A percentile compares a stretch with the other conserved stretches of the same genome.
These are phyloP conservation scores for Cucurbita ficifolia DNA, from an alignment of 306 rosid genomes.

Conservation along the genomic window DNA sequence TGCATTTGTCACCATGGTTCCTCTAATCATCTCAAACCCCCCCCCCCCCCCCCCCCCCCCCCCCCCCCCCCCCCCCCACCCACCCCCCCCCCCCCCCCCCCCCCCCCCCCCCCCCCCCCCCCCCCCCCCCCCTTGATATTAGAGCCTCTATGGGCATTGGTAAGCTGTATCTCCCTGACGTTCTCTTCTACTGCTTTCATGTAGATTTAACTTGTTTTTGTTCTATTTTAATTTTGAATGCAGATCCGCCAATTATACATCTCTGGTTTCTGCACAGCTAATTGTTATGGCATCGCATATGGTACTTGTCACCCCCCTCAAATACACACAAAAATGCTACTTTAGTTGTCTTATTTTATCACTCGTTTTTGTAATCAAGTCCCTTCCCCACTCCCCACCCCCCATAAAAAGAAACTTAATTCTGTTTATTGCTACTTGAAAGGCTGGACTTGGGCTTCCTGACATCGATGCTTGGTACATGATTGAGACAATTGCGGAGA, in stretches of 20 bases:
- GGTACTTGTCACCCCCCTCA: constrained; percentile 25
- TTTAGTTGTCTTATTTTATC: background rate
- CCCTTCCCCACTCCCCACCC: background rate
- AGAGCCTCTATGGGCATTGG: background rate
- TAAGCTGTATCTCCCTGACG: background rate
- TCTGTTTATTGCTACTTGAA: constrained; percentile 14
- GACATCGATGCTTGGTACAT: constrained; percentile 91
- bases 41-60: too few relatives aligned
- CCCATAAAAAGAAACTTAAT: background rate
- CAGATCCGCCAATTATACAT: constrained; percentile 84
- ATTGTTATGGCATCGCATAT: constrained; percentile 72
- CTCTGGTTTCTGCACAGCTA: constrained; percentile 80
- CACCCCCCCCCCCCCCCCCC: too few relatives aligned
- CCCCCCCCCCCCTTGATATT: background rate
- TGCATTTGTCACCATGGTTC: background rate
- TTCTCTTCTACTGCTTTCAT: background rate
- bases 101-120: background rate
- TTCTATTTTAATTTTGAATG: background rate
- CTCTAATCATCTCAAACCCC: background rate
- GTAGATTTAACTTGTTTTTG: background rate
- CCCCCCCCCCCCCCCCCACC: background rate
- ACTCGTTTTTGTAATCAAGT: background rate
- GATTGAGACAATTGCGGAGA: constrained; percentile 88
- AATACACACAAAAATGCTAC: background rate
- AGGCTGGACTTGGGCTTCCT: constrained; percentile 96